phyloP scores from a whole-genome alignment of 2,329 filamentous ascomycete genomes.

The Hymenotorrendiella dingleyae region DNA sequence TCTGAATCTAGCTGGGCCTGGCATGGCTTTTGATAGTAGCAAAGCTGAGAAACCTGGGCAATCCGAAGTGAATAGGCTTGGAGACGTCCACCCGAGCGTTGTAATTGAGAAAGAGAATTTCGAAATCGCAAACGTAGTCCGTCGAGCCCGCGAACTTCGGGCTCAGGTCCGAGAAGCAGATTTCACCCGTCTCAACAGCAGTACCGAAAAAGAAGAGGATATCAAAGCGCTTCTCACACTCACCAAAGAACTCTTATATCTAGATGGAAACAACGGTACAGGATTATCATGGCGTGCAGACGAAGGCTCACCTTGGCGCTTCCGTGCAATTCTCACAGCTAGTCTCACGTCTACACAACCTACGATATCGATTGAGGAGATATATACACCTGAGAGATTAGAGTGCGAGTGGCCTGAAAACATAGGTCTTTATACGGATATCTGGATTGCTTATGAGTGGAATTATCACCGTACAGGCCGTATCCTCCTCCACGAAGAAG shows the following conservation, averaged over 20 bases:
- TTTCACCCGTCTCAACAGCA: not conserved
- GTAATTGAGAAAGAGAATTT: not conserved
- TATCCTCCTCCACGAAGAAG: slow-evolving; percentile 33
- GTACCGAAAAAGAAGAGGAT: not conserved
- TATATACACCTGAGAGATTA: not conserved
- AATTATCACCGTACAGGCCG: slow-evolving; percentile 36
- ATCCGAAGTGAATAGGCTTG: not conserved
- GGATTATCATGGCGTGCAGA: no score
- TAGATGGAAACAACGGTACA: no score
- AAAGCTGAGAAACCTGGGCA: no score
- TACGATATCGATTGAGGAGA: no score
- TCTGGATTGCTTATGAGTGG: slow-evolving; percentile 37
- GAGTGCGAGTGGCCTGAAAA: not conserved
- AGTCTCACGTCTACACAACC: not conserved
- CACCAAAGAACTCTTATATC: no score
- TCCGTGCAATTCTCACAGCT: not conserved
- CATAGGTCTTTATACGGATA: not conserved
- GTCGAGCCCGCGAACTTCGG: not conserved
- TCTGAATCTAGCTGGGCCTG: no score
- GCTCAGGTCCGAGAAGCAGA: no score
- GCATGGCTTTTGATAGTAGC: no score
- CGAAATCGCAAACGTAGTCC: slow-evolving; percentile 1
- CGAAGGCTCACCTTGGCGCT: no score
- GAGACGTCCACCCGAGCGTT: no score
- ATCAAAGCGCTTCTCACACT: no score